A percentile compares a stretch with the other conserved stretches of the same genome.
Conservation (phyloP, 2,329 filamentous ascomycete genomes). For the Alternaria angustiovoidea region DNA sequence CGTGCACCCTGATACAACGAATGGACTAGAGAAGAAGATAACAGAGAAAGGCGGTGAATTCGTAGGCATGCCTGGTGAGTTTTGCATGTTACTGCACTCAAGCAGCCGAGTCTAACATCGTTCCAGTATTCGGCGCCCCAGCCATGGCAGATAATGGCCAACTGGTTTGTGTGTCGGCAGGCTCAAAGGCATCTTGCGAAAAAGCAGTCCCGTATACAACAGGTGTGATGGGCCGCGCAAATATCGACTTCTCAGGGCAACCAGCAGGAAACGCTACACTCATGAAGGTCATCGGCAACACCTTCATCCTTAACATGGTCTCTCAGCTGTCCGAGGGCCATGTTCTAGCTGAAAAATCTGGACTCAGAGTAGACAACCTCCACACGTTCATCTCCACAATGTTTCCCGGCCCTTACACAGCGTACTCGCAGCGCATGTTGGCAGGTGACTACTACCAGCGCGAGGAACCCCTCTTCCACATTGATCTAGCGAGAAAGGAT, state of each 20-base stretch:
- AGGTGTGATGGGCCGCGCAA: slow-evolving; percentile 73
- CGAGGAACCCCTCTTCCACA: slow-evolving; percentile 81
- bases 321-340: slow-evolving; percentile 81
- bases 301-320: slow-evolving; percentile 83
- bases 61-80: slow-evolving; percentile 69
- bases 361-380: slow-evolving; percentile 74
- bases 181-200: slow-evolving; percentile 66
- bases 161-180: slow-evolving; percentile 77
- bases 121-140: slow-evolving; percentile 72
- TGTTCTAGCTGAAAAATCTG: slow-evolving; percentile 80
- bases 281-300: slow-evolving; percentile 86
- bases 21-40: slow-evolving; percentile 67
- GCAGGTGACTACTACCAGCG: slow-evolving; percentile 78
- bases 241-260: slow-evolving; percentile 75
- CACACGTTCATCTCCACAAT: slow-evolving; percentile 75
- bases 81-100: slow-evolving; percentile 5
- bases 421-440: slow-evolving; percentile 78
- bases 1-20: slow-evolving; percentile 82
- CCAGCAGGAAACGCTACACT: slow-evolving; percentile 73
- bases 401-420: slow-evolving; percentile 78
- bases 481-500: slow-evolving; percentile 85
- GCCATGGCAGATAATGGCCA: slow-evolving; percentile 74
- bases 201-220: slow-evolving; percentile 74
- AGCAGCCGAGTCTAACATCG: slow-evolving; percentile 19
- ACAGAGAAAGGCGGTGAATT: slow-evolving; percentile 72